A percentile compares a stretch with the other conserved stretches of the same genome.
These are phyloP conservation scores for Xylariaceae sp. DNA, from an alignment of 2,329 filamentous ascomycete species.

Conservation along the genomic window DNA sequence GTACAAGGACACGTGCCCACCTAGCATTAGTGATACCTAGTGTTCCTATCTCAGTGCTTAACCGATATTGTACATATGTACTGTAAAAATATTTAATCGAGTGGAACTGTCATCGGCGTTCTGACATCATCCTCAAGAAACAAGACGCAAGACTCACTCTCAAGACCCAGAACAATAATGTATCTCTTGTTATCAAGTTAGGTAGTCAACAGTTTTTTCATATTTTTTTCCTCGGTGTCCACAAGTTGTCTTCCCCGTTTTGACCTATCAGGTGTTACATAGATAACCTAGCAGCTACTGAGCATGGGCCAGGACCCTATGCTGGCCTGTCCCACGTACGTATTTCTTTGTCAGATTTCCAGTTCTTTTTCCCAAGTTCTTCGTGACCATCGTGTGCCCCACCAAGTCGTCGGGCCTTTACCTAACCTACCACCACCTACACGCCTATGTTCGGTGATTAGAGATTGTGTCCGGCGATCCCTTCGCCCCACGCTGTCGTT, in stretches of 20 bases:
- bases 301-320: not conserved
- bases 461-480: slow-evolving; percentile 13
- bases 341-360: not conserved
- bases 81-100: not conserved
- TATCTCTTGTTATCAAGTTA: not conserved
- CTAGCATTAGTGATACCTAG: not conserved
- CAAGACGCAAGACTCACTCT: not conserved
- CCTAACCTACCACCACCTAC: too few relatives aligned
- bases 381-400: not conserved
- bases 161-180: not conserved
- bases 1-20: not conserved
- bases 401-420: not conserved
- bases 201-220: not conserved
- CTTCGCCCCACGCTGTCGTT: slow-evolving; percentile 14
- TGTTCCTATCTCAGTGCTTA: not conserved
- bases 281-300: not conserved
- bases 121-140: not conserved
- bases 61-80: not conserved
- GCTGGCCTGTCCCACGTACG: not conserved
- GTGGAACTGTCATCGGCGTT: not conserved
- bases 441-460: too few relatives aligned
- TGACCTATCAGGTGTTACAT: not conserved
- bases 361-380: too few relatives aligned
- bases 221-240: not conserved
- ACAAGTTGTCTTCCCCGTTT: not conserved